Evolutionary conservation across 2,329 filamentous ascomycete genomes (phyloP).

Genomic region (Colletotrichum australisinense): DNA sequence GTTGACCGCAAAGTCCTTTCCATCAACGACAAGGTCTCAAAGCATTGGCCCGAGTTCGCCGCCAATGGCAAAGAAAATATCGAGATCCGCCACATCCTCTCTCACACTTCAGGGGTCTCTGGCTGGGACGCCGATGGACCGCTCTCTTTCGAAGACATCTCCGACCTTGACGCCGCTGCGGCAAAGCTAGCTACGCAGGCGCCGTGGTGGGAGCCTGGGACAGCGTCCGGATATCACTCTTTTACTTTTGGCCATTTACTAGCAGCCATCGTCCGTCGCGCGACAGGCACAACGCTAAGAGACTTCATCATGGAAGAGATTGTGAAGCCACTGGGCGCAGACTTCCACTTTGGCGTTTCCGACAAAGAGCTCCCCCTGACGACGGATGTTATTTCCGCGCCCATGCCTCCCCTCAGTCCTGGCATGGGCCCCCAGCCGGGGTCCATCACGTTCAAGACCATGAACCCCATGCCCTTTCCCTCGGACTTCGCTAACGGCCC

Average conservation of each 20-base stretch:
- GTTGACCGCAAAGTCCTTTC: constrained; percentile 51
- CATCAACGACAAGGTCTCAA: constrained; percentile 48
- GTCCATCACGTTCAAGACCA: constrained; percentile 45
- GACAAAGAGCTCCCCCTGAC: constrained; percentile 53
- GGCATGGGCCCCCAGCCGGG: constrained; percentile 37
- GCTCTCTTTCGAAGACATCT: constrained; percentile 47
- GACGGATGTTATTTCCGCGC: constrained; percentile 45
- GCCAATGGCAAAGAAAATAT: constrained; percentile 53
- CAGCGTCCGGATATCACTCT: constrained; percentile 54
- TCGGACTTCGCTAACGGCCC: constrained; percentile 40
- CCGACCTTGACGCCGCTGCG: constrained; percentile 44
- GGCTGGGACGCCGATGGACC: constrained; percentile 44
- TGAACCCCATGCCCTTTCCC: constrained; percentile 40
- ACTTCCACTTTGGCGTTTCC: constrained; percentile 56
- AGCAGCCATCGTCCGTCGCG: constrained; percentile 53
- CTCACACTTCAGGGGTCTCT: constrained; percentile 51
- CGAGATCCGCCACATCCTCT: constrained; percentile 51
- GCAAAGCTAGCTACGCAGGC: constrained; percentile 50
- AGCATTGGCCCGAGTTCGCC: constrained; percentile 59
- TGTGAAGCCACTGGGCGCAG: constrained; percentile 52
- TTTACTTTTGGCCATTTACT: constrained; percentile 53
- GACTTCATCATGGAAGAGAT: constrained; percentile 53
- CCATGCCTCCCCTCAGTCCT: constrained; percentile 37
- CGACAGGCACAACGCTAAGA: constrained; percentile 52
- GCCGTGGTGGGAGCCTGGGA: constrained; percentile 58